A percentile compares a stretch with the other conserved stretches of the same genome.
These are phyloP conservation scores for Euryodendron excelsum DNA, from an alignment of 148 eudicot species.

Conservation along the genomic window DNA sequence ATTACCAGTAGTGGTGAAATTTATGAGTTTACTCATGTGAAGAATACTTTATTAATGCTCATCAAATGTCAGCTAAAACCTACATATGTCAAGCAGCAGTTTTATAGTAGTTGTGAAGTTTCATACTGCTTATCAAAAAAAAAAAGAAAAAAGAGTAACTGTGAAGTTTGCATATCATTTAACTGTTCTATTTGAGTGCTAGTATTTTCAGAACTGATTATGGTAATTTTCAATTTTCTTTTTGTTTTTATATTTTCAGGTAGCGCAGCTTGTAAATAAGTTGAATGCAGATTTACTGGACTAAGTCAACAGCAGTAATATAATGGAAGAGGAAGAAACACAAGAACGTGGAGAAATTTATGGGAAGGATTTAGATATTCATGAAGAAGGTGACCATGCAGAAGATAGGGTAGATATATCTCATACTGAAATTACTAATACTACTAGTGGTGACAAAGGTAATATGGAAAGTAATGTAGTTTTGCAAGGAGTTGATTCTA, in stretches of 20 bases:
- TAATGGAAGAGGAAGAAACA: conserved; percentile 66
- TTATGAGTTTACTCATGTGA: no score
- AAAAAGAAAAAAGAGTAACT: no score
- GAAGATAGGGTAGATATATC: conserved; percentile 31
- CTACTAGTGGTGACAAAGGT: conserved; percentile 19
- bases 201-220: neutral
- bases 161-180: neutral
- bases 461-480: conserved; percentile 18
- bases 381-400: conserved; percentile 29
- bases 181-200: neutral
- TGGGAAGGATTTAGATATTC: conserved; percentile 23
- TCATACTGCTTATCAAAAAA: no score
- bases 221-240: neutral
- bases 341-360: conserved; percentile 35
- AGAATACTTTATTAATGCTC: no score
- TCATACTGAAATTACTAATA: conserved; percentile 23
- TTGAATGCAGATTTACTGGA: conserved; percentile 30
- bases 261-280: neutral
- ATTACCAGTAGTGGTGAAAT: no score
- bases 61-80: neutral
- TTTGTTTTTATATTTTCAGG: conserved; percentile 29
- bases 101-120: no score
- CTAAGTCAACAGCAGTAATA: conserved; percentile 16
- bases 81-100: neutral
- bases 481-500: conserved; percentile 30